Conservation (phyloP, 805 yeast species). For the Ogataea naganishii region DNA sequence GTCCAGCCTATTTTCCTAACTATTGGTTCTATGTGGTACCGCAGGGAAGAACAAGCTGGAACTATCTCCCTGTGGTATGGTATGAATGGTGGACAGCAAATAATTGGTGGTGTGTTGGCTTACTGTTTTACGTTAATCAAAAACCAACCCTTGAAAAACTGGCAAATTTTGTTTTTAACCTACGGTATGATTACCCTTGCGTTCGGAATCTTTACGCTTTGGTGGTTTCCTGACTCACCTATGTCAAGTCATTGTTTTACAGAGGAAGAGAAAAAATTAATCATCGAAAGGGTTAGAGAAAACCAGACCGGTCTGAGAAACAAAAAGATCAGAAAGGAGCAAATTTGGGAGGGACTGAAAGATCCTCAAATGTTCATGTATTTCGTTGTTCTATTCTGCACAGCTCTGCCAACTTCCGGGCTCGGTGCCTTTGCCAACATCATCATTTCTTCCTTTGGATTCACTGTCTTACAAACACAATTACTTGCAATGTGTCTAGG, state of each 20-base stretch:
- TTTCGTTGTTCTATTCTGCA: constrained; percentile 17
- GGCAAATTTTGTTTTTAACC: constrained; percentile 22
- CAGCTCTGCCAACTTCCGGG: constrained; percentile 21
- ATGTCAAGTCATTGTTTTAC: constrained; percentile 17
- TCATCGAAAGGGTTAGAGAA: constrained; percentile 16
- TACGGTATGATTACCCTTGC: constrained; percentile 19
- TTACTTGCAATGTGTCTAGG: constrained; percentile 26
- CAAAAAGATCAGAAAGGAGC: constrained; percentile 17
- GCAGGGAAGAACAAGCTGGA: constrained; percentile 15
- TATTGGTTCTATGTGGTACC: constrained; percentile 15
- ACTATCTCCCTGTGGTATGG: constrained; percentile 15
- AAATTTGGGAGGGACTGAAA: constrained; percentile 14
- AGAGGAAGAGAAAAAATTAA: constrained; percentile 26
- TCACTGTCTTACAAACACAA: constrained; percentile 20
- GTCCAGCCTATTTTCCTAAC: constrained; percentile 17
- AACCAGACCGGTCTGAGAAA: constrained; percentile 25
- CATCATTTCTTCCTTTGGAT: constrained; percentile 22
- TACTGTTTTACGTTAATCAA: constrained; percentile 18
- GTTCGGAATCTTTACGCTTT: constrained; percentile 18
- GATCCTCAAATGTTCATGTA: constrained; percentile 19
- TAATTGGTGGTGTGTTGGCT: constrained; percentile 18
- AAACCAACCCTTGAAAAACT: constrained; percentile 10
- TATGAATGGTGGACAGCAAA: constrained; percentile 13
- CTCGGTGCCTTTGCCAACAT: constrained; percentile 22
- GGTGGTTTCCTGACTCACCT: constrained; percentile 21